These are phyloP conservation scores for Galerina marginata DNA, from an alignment of 768 basidiomycete genomes.

Conservation along the genomic window DNA sequence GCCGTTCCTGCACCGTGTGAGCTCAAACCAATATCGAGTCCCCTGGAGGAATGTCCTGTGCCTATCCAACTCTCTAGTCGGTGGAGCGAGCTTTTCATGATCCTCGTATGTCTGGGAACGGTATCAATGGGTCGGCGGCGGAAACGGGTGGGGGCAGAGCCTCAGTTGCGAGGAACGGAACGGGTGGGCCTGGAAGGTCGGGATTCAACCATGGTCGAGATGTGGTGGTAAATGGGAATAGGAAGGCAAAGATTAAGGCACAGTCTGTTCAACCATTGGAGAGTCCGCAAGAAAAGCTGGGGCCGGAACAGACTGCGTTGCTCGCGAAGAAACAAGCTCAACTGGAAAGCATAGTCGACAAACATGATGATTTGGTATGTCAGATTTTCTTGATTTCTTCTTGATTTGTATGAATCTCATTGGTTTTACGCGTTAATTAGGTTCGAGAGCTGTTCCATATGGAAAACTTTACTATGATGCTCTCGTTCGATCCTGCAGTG, in stretches of 20 bases:
- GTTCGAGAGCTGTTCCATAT: slow-evolving; percentile 90
- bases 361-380: slow-evolving; percentile 79
- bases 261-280: background rate
- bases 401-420: slow-evolving; percentile 5
- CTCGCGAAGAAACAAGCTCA: slow-evolving; percentile 64
- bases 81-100: slow-evolving; percentile 6
- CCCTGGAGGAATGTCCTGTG: slow-evolving; percentile 9
- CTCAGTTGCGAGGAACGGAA: slow-evolving; percentile 9
- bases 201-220: slow-evolving; percentile 17
- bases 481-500: slow-evolving; percentile 80
- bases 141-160: slow-evolving; percentile 6
- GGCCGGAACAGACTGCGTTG: slow-evolving; percentile 47
- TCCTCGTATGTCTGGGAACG: slow-evolving; percentile 17
- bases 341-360: slow-evolving; percentile 62
- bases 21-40: slow-evolving; percentile 1
- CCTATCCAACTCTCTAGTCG: slow-evolving; percentile 1
- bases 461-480: slow-evolving; percentile 77
- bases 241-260: slow-evolving; percentile 3
- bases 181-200: slow-evolving; percentile 10
- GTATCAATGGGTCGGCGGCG: slow-evolving; percentile 9
- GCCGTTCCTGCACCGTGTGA: slow-evolving; percentile 18
- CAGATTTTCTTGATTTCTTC: slow-evolving; percentile 6
- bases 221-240: slow-evolving; percentile 22
- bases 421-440: slow-evolving; percentile 37
- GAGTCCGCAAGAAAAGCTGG: slow-evolving; percentile 29